Evolutionary conservation across 2,329 filamentous ascomycete genomes (phyloP), one percentile per base, ranked within the genome.

Genomic region (Fusarium cyanostomum): DNA sequence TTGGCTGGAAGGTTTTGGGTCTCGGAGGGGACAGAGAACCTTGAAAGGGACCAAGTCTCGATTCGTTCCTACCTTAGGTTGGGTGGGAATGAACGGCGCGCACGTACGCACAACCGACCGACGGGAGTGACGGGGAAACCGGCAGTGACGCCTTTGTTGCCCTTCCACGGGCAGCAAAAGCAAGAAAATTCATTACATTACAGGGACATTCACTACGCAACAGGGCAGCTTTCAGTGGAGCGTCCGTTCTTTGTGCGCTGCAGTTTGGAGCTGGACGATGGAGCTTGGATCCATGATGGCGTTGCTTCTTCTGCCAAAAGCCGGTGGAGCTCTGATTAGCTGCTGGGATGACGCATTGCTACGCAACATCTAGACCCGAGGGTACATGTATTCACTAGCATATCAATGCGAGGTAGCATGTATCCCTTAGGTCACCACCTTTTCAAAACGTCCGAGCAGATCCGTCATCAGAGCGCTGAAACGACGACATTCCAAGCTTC

Each of bases 311-410:
- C 13, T 37, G 24, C 54, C 50, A 59, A 46, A 64, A 58, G 48
- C 35, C n/a, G 48, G 63, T 66, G 62, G 63, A 66, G 63, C 63
- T 65, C 48, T 8, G 41, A 18, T 37, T 65, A 62, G 59, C 62
- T 66, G 52, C 41, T 31, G 48, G 50, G 41, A 66, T 66, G 63
- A 66, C 63, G 63, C 63, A 66, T 31, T 56, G 50, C 50, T 34
- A 62, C 59, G 49, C 49, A 62, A 43, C 28, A 18, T 15, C 39
- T 48, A 38, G 50, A 66, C 63, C 53, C 52, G 44, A 31, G n/a
- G 24, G 44, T 66, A 66, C 63, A 31, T 64, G 38, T 8, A 1
- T 11, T 5, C 10, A 30, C 18, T 37, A 33, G 53, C 34, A 37
- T 37, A 57, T 34, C 35, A 27, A 24, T 12, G 28, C 12, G 16